A percentile compares a stretch with the other conserved stretches of the same genome.
phyloP scores from a whole-genome alignment of 2,329 filamentous ascomycete species.

The Pezizomycotina sp. region DNA sequence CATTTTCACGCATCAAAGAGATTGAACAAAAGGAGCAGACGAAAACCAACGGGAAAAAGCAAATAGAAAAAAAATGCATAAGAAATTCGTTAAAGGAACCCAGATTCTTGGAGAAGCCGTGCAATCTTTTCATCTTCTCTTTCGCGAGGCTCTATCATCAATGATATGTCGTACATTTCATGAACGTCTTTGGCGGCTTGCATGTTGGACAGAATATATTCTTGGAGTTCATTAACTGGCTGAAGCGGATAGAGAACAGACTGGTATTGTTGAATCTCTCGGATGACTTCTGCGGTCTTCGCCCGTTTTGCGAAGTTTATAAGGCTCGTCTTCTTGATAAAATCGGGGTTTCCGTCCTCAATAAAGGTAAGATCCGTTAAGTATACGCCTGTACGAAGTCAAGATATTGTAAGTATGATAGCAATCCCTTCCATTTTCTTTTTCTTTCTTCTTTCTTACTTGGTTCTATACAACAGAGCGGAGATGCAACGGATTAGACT shows the following conservation, averaged over 20 bases:
- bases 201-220: constrained; percentile 95
- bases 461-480: constrained; percentile 14
- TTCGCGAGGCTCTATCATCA: constrained; percentile 84
- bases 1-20: constrained; percentile 8
- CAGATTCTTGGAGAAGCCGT: constrained; percentile 39
- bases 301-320: constrained; percentile 98
- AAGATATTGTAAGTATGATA: background rate
- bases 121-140: constrained; percentile 99
- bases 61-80: too few species aligned
- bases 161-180: constrained; percentile 97
- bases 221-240: constrained; percentile 77
- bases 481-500: constrained; percentile 23
- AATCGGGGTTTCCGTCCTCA: constrained; percentile 89
- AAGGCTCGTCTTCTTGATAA: constrained; percentile 88
- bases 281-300: constrained; percentile 95
- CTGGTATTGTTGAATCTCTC: constrained; percentile 96
- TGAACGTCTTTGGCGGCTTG: constrained; percentile 88
- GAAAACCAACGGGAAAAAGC: too few species aligned
- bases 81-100: constrained; percentile 22
- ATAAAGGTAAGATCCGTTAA: constrained; percentile 96
- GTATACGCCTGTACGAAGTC: constrained; percentile 54
- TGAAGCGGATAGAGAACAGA: constrained; percentile 91
- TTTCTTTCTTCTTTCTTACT: constrained; percentile 8
- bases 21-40: background rate
- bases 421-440: background rate